These are phyloP conservation scores for Lasiodiplodia hormozganensis DNA, from an alignment of 2,329 filamentous ascomycete genomes.

Conservation along the genomic window DNA sequence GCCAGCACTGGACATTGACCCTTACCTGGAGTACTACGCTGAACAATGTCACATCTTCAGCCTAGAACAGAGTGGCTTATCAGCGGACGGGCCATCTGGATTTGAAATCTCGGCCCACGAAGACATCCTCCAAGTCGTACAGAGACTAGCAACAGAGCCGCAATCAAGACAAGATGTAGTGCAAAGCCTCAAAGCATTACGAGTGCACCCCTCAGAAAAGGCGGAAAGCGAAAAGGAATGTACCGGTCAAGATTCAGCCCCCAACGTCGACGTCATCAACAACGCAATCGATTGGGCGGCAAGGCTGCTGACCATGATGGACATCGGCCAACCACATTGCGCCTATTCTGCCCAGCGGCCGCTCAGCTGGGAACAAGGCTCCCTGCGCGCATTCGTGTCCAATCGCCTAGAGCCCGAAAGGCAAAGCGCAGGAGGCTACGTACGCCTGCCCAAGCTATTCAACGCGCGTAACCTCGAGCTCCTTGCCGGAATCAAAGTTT, in stretches of 20 bases:
- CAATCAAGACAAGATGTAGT: neutral
- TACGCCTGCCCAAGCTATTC: constrained; percentile 29
- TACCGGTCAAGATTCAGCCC: neutral
- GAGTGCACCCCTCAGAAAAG: too few relatives aligned
- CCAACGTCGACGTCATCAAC: neutral
- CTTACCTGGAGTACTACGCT: constrained; percentile 7
- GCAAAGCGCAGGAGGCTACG: neutral
- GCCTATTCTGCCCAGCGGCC: neutral
- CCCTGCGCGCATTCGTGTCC: neutral
- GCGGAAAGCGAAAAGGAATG: neutral
- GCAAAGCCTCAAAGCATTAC: neutral
- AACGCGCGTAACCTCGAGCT: constrained; percentile 33
- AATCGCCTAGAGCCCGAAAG: neutral
- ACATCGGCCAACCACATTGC: constrained; percentile 4
- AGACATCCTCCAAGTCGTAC: neutral
- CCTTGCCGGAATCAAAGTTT: constrained; percentile 48
- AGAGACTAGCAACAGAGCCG: neutral
- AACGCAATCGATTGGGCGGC: constrained; percentile 13
- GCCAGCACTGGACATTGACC: neutral
- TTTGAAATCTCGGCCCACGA: neutral
- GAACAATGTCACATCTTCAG: constrained; percentile 12
- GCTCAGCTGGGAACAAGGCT: neutral
- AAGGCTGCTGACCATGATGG: constrained; percentile 3
- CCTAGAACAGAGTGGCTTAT: neutral
- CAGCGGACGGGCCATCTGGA: neutral